Evolutionary conservation across 106 monocot genomes (phyloP).

Genomic region (Dendrobium chrysotoxum): DNA sequence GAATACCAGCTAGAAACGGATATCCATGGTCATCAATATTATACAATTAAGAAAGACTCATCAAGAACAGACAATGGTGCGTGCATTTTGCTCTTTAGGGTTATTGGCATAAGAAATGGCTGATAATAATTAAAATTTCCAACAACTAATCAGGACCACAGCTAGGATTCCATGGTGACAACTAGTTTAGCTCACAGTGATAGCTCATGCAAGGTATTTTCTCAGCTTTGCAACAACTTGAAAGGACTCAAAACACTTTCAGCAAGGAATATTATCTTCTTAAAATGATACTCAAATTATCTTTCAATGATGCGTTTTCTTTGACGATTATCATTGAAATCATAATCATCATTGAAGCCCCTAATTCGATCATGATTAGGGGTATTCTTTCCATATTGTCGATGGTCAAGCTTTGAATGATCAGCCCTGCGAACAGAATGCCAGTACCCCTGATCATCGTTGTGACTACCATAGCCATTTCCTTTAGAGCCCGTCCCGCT

Average conservation of each 20-base stretch:
- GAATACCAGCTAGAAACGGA: no score
- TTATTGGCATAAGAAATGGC: no score
- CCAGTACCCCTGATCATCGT: neutral
- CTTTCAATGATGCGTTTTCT: constrained; percentile 15
- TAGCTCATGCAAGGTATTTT: neutral
- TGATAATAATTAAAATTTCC: no score
- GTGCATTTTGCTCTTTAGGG: no score
- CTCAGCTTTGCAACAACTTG: neutral
- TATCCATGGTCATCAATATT: no score
- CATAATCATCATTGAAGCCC: constrained; percentile 5
- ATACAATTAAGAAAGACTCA: no score
- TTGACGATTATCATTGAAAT: constrained; percentile 7
- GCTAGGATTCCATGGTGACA: neutral
- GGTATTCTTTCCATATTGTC: constrained; percentile 5
- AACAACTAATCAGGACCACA: no score
- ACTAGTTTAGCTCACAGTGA: neutral
- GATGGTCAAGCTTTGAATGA: neutral
- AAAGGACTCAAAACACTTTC: constrained; percentile 5
- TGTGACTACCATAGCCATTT: constrained; percentile 6
- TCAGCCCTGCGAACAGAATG: neutral
- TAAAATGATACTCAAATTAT: constrained; percentile 2
- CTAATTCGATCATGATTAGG: constrained; percentile 11
- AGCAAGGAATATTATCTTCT: neutral
- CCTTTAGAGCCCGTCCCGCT: constrained; percentile 2
- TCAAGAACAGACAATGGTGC: no score